phyloP scores from a whole-genome alignment of 371 early-diverging fungal species.

The Rhizopus delemar region DNA sequence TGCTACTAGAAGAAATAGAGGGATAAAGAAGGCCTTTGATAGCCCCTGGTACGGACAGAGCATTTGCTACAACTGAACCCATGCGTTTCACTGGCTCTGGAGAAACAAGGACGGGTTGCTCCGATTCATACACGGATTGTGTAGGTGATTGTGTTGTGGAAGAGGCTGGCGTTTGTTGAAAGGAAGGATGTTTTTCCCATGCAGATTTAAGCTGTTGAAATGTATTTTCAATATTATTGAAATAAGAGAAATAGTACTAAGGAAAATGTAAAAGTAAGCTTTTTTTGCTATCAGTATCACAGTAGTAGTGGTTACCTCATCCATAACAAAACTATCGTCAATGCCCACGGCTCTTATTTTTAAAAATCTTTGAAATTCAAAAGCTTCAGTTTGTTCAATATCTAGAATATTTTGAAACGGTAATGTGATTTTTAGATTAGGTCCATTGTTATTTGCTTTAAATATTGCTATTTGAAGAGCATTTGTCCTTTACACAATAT shows the following conservation, averaged over 20 bases:
- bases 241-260: constrained; percentile 75
- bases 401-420: constrained; percentile 62
- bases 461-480: constrained; percentile 67
- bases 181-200: constrained; percentile 26
- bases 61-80: constrained; percentile 33
- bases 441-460: constrained; percentile 62
- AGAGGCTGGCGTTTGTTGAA: neutral
- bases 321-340: constrained; percentile 61
- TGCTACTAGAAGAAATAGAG: constrained; percentile 15
- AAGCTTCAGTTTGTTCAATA: constrained; percentile 58
- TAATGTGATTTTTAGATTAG: constrained; percentile 63
- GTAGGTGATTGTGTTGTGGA: constrained; percentile 32
- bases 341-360: constrained; percentile 62
- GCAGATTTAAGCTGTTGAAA: constrained; percentile 32
- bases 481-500: constrained; percentile 46
- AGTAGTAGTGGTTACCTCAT: constrained; percentile 52
- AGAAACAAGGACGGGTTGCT: constrained; percentile 23
- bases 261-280: neutral
- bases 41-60: constrained; percentile 37
- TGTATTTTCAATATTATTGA: constrained; percentile 52
- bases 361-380: constrained; percentile 63
- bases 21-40: constrained; percentile 35
- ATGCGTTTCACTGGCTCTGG: constrained; percentile 8
- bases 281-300: neutral
- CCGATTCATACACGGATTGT: constrained; percentile 39